Evolutionary conservation across 768 basidiomycete genomes (phyloP).

Genomic region (Hysterangium stoloniferum): DNA sequence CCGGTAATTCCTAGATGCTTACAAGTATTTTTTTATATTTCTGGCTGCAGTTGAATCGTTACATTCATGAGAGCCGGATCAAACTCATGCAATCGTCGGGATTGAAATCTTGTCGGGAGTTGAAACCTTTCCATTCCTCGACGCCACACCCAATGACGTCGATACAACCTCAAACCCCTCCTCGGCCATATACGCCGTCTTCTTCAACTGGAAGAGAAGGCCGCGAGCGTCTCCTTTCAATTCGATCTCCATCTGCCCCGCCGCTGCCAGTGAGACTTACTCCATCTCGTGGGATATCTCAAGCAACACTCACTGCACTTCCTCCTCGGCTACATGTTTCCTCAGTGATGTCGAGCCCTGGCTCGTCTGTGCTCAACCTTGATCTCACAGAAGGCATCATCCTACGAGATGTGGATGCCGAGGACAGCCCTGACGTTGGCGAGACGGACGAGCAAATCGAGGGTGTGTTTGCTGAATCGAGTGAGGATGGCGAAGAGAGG

Average conservation of each 20-base stretch:
- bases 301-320: conserved; percentile 4
- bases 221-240: background rate
- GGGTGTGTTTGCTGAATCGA: conserved; percentile 35
- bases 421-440: conserved; percentile 28
- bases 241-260: background rate
- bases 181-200: background rate
- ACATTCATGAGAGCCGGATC: too few relatives aligned
- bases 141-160: too few relatives aligned
- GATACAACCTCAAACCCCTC: background rate
- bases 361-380: conserved; percentile 63
- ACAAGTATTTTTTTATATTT: too few relatives aligned
- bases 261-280: background rate
- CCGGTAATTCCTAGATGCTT: too few relatives aligned
- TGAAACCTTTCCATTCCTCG: too few relatives aligned
- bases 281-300: background rate
- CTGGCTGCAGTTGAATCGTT: too few relatives aligned
- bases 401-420: conserved; percentile 61
- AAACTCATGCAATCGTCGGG: too few relatives aligned
- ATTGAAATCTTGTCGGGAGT: too few relatives aligned
- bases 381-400: conserved; percentile 60
- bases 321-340: conserved; percentile 6
- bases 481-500: conserved; percentile 44
- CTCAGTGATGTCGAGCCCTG: conserved; percentile 36
- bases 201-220: background rate
- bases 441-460: conserved; percentile 48